A percentile compares a stretch with the other conserved stretches of the same genome.
These are phyloP conservation scores for Yamadazyma epiphylla DNA, from an alignment of 1,139 yeast genomes.

Conservation along the genomic window DNA sequence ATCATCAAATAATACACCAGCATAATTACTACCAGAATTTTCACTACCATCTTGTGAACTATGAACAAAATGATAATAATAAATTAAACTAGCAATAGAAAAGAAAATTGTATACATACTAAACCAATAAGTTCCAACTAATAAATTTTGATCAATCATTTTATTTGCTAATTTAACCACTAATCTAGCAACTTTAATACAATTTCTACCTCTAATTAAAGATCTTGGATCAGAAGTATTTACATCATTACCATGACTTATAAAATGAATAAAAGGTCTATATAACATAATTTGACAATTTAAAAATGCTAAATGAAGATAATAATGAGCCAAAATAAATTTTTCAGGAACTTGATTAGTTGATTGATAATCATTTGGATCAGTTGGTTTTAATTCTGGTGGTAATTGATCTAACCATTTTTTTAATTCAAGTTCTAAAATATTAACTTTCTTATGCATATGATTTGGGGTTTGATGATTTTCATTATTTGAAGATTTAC, in stretches of 20 bases:
- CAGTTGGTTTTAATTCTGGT: conserved; percentile 68
- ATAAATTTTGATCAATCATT: conserved; percentile 67
- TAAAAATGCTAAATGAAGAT: conserved; percentile 72
- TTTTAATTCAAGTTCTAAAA: conserved; percentile 68
- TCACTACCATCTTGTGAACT: conserved; percentile 22
- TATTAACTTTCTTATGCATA: conserved; percentile 64
- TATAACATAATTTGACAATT: conserved; percentile 84
- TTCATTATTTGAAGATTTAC: conserved; percentile 8
- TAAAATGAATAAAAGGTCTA: conserved; percentile 87
- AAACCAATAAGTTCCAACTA: conserved; percentile 92
- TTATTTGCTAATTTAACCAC: conserved; percentile 83
- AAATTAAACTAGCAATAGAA: conserved; percentile 82
- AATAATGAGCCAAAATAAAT: conserved; percentile 69
- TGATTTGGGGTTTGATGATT: conserved; percentile 26
- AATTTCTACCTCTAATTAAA: conserved; percentile 71
- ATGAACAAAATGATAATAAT: conserved; percentile 73
- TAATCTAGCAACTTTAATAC: conserved; percentile 80
- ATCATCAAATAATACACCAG: conserved; percentile 51
- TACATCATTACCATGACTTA: conserved; percentile 46
- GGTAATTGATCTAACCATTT: conserved; percentile 78
- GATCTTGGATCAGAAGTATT: conserved; percentile 43
- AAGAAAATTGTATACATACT: conserved; percentile 89
- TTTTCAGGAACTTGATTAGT: conserved; percentile 45
- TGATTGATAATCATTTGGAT: conserved; percentile 35
- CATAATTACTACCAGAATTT: conserved; percentile 35